Base-by-base conservation (phyloP, 495 filamentous ascomycete species). In the Penicillium coprophilum region DNA sequence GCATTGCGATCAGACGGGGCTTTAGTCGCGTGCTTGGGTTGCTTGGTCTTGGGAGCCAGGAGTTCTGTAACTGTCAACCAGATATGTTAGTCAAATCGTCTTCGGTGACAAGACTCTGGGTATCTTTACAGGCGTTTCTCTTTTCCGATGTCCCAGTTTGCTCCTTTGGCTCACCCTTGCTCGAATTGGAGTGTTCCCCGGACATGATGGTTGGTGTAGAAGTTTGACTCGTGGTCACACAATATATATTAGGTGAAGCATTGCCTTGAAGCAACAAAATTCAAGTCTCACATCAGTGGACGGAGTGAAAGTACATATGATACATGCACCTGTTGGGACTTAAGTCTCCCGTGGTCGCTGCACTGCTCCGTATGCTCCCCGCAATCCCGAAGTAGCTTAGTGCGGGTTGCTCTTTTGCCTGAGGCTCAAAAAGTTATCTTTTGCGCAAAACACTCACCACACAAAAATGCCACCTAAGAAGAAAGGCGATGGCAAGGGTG, bases 21-120 rank as follows among this genome's bases (percentile, higher is more conserved):
- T 30, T 63, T 67, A 58, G 60, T 59, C 27, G 58, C 50, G 27
- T 61, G 58, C 61, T 80, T 72, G 15, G 59, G 64, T 28, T 71
- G 72, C 61, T 85, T 83, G 49, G 70, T 67, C 65, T 85, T 84
- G 11, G 80, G 77, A 4, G 80, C 72, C 79, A 92, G 88, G 52
- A 94, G 81, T 56, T 87, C 84, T 59, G 84, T 70, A 71, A 92
- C 87, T 86, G 56, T 53, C 31, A 40, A 1, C 20, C 6, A 3
- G 7, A 36, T 20, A 20, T 19, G n/a, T 59, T n/a, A 54, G 31
- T n/a, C 7, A 17, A 17, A 34, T 20, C 30, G n/a, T 28, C 27
- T 27, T 7, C 4, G 19, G 32, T 15, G 30, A 50, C 27, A 6
- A 34, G n/a, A 11, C n/a, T 55, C 46, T 10, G n/a, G 11, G 44